Percentiles rank a stretch among this genome's conserved stretches.
phyloP scores from a whole-genome alignment of 129 eudicot species.

The Escallonia herrerae region DNA sequence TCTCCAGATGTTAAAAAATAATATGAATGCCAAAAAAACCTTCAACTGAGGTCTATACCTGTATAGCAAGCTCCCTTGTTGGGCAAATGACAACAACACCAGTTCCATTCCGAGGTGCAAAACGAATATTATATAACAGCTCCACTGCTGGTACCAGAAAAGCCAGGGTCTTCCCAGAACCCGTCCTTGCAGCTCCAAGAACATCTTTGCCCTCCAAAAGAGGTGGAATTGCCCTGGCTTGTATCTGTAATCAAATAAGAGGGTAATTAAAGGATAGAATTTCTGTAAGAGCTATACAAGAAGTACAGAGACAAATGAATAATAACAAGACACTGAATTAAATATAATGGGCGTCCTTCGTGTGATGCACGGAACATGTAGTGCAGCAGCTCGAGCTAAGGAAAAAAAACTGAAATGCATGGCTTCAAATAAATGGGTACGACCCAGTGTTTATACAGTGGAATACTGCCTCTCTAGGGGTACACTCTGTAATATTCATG shows the following conservation, averaged over 20 bases:
- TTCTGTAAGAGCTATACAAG: background rate
- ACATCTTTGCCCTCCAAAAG: slow-evolving; percentile 84
- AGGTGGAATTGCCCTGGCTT: slow-evolving; percentile 76
- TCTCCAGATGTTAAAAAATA: too few relatives aligned
- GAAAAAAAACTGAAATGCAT: too few relatives aligned
- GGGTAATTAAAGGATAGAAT: background rate
- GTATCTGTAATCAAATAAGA: slow-evolving; percentile 43
- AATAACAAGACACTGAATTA: too few relatives aligned
- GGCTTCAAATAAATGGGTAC: too few relatives aligned
- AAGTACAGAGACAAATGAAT: too few relatives aligned
- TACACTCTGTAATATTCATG: too few relatives aligned
- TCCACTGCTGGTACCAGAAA: slow-evolving; percentile 87
- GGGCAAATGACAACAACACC: slow-evolving; percentile 87
- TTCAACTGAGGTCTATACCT: slow-evolving; percentile 32
- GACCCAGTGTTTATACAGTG: too few relatives aligned
- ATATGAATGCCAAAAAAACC: background rate
- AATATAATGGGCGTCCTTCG: too few relatives aligned
- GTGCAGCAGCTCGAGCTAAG: too few relatives aligned
- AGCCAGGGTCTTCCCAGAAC: slow-evolving; percentile 93
- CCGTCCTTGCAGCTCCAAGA: slow-evolving; percentile 93
- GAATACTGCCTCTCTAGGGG: too few relatives aligned
- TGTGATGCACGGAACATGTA: too few relatives aligned
- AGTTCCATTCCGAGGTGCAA: slow-evolving; percentile 84
- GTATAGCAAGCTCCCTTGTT: slow-evolving; percentile 93
- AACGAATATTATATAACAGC: slow-evolving; percentile 40